phyloP scores from a whole-genome alignment of 768 basidiomycete genomes.

The Tephrocybe sp. region DNA sequence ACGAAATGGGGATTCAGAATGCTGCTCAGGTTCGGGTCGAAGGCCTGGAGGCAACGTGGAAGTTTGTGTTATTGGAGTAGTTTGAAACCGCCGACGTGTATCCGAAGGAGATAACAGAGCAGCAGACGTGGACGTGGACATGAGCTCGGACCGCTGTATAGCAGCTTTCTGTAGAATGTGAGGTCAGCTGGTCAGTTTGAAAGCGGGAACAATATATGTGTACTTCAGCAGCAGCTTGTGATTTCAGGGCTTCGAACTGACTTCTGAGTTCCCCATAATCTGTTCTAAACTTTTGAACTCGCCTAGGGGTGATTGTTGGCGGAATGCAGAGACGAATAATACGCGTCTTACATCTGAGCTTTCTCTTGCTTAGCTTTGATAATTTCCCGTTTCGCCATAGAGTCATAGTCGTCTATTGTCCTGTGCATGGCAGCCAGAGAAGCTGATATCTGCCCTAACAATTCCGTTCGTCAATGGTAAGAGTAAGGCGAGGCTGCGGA shows the following conservation, averaged over 20 bases:
- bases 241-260: slow-evolving; percentile 81
- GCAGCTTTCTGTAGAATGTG: slow-evolving; percentile 50
- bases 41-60: slow-evolving; percentile 58
- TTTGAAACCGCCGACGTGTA: slow-evolving; percentile 67
- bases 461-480: slow-evolving; percentile 21
- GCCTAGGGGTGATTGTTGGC: slow-evolving; percentile 45
- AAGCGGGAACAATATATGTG: slow-evolving; percentile 15
- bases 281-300: slow-evolving; percentile 86
- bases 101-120: slow-evolving; percentile 47
- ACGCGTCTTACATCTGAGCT: slow-evolving; percentile 71
- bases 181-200: background rate
- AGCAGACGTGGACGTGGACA: slow-evolving; percentile 50
- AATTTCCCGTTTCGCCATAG: slow-evolving; percentile 95
- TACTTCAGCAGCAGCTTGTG: slow-evolving; percentile 52
- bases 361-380: slow-evolving; percentile 97
- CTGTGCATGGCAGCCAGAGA: slow-evolving; percentile 92
- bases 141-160: slow-evolving; percentile 62
- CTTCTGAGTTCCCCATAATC: slow-evolving; percentile 83
- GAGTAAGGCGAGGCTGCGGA: background rate
- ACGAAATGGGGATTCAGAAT: slow-evolving; percentile 87
- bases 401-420: slow-evolving; percentile 96
- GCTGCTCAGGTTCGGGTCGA: slow-evolving; percentile 45
- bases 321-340: background rate
- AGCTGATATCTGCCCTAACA: slow-evolving; percentile 95
- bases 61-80: slow-evolving; percentile 36